Evolutionary conservation across 2,329 filamentous ascomycete genomes (phyloP), one percentile per base, ranked within the genome.

Genomic region (Furcasterigmium sp.): DNA sequence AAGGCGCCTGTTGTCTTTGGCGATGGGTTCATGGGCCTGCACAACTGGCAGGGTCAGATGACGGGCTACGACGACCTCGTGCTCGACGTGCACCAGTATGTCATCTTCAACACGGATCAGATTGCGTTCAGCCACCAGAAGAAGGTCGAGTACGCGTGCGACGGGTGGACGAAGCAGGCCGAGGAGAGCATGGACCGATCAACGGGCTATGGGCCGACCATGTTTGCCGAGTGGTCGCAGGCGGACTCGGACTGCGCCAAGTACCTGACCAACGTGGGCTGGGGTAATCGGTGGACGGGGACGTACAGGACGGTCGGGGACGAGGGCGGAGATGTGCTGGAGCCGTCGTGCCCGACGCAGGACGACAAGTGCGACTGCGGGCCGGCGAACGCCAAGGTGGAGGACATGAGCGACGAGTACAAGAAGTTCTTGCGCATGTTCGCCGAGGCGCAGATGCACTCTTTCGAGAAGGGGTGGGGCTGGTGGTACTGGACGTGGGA

Each of bases 401-500:
- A 70, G 15, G 59, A 67, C 4, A 97, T 91, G 70, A 81, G 76
- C 29, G 70, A 71, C 45, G 68, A 70, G 5, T 98, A 98, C 68
- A 95, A 93, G 68, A 69, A 82, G 53, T 97, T 91, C 65, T 71
- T 98, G 49, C 78, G 80, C 51, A 87, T 87, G 65, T 97, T 97
- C 66, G 93, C 93, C 6, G 85, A 95, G 65, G 93, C 91, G 42
- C 93, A 98, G 69, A 98, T 98, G 88, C 76, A 84, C 54, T 87
- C 84, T 46, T 98, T 97, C 58, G 91, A 97, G 64, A 82, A 84
- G 50, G 89, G 87, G 6, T 93, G 87, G 84, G 93, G 93, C 39
- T 98, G 93, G 93, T 96, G 95, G 69, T 98, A 98, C 68, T 98
- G 93, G 93, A 97, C 91, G 26, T 95, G 93, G 91, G 80, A 90